Evolutionary conservation across 2,329 filamentous ascomycete species (phyloP).

Genomic region (Trichoderma koningiopsis): DNA sequence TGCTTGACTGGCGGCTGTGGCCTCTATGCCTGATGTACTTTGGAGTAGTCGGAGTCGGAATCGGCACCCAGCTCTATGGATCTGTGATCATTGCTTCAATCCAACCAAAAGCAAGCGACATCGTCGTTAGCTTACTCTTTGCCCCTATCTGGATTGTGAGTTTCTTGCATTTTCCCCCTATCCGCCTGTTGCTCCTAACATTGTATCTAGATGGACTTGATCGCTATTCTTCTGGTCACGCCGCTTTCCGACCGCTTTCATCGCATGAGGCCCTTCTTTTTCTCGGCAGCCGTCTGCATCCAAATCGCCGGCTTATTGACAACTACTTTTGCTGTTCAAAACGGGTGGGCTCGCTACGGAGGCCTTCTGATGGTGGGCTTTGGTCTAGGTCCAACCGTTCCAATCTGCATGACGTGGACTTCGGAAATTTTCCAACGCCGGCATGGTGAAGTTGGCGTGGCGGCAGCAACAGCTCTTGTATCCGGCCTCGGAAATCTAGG

Average conservation of each 20-base stretch:
- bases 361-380: constrained; percentile 90
- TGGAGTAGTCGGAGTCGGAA: constrained; percentile 88
- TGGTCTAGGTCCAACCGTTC: constrained; percentile 85
- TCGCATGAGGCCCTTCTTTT: constrained; percentile 76
- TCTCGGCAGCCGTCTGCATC: constrained; percentile 72
- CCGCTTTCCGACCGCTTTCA: constrained; percentile 88
- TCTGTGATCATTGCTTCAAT: constrained; percentile 84
- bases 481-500: constrained; percentile 86
- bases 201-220: constrained; percentile 70
- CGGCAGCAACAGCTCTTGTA: constrained; percentile 80
- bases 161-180: constrained; percentile 26
- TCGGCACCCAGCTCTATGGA: constrained; percentile 85
- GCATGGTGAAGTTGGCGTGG: constrained; percentile 88
- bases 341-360: constrained; percentile 82
- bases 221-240: constrained; percentile 82
- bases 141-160: constrained; percentile 90
- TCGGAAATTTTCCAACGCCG: constrained; percentile 87
- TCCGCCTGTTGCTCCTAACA: background rate
- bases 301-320: constrained; percentile 81
- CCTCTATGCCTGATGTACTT: constrained; percentile 90
- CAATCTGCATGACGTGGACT: constrained; percentile 93
- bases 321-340: constrained; percentile 70
- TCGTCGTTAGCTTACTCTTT: constrained; percentile 79
- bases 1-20: constrained; percentile 87
- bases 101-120: constrained; percentile 69